A percentile compares a stretch with the other conserved stretches of the same genome.
Conservation (phyloP, 352 stramenopile genomes). For the Globisporangium cystogenes region DNA sequence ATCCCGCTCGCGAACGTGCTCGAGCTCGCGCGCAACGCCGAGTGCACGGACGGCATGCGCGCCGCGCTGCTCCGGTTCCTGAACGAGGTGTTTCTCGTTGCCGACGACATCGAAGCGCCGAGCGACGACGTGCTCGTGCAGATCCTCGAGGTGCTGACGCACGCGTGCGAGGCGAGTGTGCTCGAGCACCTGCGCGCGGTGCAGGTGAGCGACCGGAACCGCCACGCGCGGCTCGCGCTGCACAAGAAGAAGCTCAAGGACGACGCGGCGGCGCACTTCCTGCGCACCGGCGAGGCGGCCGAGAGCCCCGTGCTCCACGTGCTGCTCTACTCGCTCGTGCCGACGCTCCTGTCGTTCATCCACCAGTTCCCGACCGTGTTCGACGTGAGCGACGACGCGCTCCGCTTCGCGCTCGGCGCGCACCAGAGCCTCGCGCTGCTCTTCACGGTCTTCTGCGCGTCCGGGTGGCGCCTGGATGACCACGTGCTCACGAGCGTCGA, state of each 20-base stretch:
- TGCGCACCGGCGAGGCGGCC: conserved; percentile 17
- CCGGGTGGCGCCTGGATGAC: conserved; percentile 28
- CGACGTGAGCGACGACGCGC: conserved; percentile 21
- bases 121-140: conserved; percentile 29
- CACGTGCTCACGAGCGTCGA: conserved; percentile 23
- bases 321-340: conserved; percentile 32
- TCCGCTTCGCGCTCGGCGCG: conserved; percentile 10
- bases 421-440: conserved; percentile 29
- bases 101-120: conserved; percentile 44
- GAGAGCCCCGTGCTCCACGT: conserved; percentile 33
- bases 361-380: conserved; percentile 47
- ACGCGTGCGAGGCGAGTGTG: conserved; percentile 26
- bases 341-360: conserved; percentile 46
- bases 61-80: conserved; percentile 50
- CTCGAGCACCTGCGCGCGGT: conserved; percentile 28
- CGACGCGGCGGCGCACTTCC: conserved; percentile 17
- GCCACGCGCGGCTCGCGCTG: conserved; percentile 28
- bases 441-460: conserved; percentile 22
- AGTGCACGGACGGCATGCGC: conserved; percentile 49
- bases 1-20: conserved; percentile 36
- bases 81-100: conserved; percentile 50
- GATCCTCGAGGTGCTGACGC: conserved; percentile 25
- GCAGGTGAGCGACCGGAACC: conserved; percentile 46
- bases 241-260: conserved; percentile 40
- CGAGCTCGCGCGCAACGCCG: conserved; percentile 24